A percentile compares a stretch with the other conserved stretches of the same genome.
phyloP scores from a whole-genome alignment of 306 rosid genomes.

The Cercis canadensis region DNA sequence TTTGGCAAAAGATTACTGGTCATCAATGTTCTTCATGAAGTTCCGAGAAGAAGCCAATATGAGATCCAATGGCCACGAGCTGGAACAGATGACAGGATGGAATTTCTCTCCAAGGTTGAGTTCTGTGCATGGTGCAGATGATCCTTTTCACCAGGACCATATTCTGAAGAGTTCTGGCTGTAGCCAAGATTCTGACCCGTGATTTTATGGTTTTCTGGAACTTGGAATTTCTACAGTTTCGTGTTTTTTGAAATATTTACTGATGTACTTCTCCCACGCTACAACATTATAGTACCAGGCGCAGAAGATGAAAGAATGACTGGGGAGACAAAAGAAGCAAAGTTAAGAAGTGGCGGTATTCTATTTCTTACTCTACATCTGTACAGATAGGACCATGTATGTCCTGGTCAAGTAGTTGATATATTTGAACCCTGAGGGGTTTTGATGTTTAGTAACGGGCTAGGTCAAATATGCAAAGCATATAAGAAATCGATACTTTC shows the following conservation, averaged over 20 bases:
- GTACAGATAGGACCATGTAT: slow-evolving; percentile 41
- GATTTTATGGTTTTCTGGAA: neutral
- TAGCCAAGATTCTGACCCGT: slow-evolving; percentile 43
- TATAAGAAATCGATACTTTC: too few species aligned
- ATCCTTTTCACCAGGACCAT: slow-evolving; percentile 86
- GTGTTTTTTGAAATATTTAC: neutral
- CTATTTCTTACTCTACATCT: neutral
- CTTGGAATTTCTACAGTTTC: slow-evolving; percentile 23
- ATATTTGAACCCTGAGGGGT: too few species aligned
- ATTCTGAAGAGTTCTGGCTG: slow-evolving; percentile 54
- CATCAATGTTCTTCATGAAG: slow-evolving; percentile 83
- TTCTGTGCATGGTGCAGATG: slow-evolving; percentile 78
- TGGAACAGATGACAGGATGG: slow-evolving; percentile 74
- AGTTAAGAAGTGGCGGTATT: neutral
- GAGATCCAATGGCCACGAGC: slow-evolving; percentile 64
- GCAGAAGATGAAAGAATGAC: neutral
- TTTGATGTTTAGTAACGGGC: too few species aligned
- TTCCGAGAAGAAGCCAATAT: slow-evolving; percentile 69
- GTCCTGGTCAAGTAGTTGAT: too few species aligned
- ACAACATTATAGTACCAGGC: slow-evolving; percentile 14
- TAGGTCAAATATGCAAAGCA: too few species aligned
- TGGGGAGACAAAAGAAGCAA: neutral
- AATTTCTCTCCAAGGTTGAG: slow-evolving; percentile 87
- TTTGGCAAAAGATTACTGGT: slow-evolving; percentile 87
- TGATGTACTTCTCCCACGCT: neutral